Evolutionary conservation across 257 asterid species (phyloP), one percentile per base, ranked within the genome.

Genomic region (Marsdenia floribunda): DNA sequence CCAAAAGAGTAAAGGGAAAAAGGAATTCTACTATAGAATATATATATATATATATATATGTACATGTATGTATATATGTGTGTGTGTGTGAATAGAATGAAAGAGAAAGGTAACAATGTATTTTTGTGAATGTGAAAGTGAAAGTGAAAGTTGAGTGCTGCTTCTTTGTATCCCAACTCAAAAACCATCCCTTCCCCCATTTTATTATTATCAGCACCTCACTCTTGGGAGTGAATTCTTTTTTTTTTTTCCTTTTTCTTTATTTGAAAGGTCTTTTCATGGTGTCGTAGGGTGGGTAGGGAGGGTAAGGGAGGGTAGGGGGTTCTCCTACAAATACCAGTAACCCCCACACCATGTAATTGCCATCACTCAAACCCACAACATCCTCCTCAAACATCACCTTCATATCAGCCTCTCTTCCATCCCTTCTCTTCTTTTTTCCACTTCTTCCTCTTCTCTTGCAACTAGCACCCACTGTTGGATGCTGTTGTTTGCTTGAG

Each of bases 241-340:
- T 44, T 7, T 44, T 11, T 1, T 44, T 44, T 44, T 44, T 6
- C 10, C 1, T 7, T 44, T 7, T 44, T 44, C 6, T 0, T 44
- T 44, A 75, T 9, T 6, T 2, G 8, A 47, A 64, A 58, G 52
- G 72, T 33, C 58, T 64, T 83, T 80, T 79, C 68, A 79, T 73
- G 82, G 86, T 87, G 88, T 85, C 87, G 83, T 87, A 77, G 79
- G 81, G 83, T 75, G 89, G 93, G 90, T 55, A 29, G 49, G 49
- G 49, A 1, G 49, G 49, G 49, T 7, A 44, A 2, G 49, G 12
- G 8, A 44, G 10, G 49, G 49, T 6, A 44, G 49, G 49, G 49
- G 49, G 49, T 90, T 44, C 82, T 81, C 85, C 89, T 90, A 89
- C 88, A 93, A 87, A 90, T 89, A 89, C 80, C 88, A 1, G 75